Evolutionary conservation across 352 stramenopile genomes (phyloP), one percentile per base, ranked within the genome.

Genomic region (Phytopythium ostracodes): DNA sequence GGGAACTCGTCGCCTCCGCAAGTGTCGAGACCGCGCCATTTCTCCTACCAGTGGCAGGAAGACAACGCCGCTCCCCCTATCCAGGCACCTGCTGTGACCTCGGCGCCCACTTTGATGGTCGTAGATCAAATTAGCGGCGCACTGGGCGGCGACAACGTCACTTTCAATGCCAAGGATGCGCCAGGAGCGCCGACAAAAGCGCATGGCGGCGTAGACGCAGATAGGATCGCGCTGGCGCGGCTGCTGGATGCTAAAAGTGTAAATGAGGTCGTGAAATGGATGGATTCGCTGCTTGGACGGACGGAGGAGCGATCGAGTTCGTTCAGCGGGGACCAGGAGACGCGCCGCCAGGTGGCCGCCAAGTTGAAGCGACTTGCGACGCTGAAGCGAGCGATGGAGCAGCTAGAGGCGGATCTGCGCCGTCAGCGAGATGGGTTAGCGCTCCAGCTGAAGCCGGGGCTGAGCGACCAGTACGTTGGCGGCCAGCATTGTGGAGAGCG

Each of bases 321-420:
- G 10, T 33, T 49, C 51, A 31, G 24, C 14, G 9, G 17, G 4
- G 53, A 49, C 5, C 36, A 59, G 7, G 33, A 47, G 17, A 15
- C 38, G 25, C 36, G 54, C 4, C 33, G 38, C 3, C 38, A 38
- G 0, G 38, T 60, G 14, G 8, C 55, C 2, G 29, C 8, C 36
- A 50, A 60, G 27, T 24, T 56, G 25, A 68, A 62, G 29, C 64
- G 67, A 1, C 60, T 75, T 9, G 20, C 33, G 12, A 65, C 40
- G 44, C 47, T 77, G n/a, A 49, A 67, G 49, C 61, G 29, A 11
- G 67, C 62, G 4, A 17, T 68, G 18, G 38, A 54, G 1, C 22
- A 62, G 24, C 35, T 68, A 14, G 53, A 63, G 25, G 33, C 60
- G 49, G 14, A 1, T 5, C 40, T 60, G 3, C 36, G 20, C 25